A percentile compares a stretch with the other conserved stretches of the same genome.
These are phyloP conservation scores for Zygosaccharomyces bisporus DNA, from an alignment of 805 yeast genomes.

Conservation along the genomic window DNA sequence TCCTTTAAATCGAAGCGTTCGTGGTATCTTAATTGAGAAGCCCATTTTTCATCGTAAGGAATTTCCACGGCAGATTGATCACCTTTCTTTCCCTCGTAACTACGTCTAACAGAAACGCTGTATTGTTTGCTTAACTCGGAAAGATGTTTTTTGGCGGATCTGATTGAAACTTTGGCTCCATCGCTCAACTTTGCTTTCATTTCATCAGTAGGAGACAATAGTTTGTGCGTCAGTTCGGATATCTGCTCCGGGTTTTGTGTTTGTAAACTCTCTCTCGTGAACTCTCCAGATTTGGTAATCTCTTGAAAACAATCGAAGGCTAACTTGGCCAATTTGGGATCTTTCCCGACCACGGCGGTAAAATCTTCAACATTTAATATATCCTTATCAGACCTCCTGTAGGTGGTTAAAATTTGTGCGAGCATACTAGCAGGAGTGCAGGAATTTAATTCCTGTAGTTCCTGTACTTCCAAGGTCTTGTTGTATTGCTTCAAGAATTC, in stretches of 20 bases:
- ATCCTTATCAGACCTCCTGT: constrained; percentile 19
- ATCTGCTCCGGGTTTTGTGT: constrained; percentile 18
- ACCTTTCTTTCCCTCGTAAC: constrained; percentile 30
- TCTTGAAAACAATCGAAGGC: constrained; percentile 27
- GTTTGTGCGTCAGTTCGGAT: constrained; percentile 12
- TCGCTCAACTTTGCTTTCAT: constrained; percentile 26
- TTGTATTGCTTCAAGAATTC: constrained; percentile 28
- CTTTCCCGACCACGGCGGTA: constrained; percentile 37
- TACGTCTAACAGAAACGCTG: constrained; percentile 27
- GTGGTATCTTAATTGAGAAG: constrained; percentile 42
- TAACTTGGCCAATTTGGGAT: constrained; percentile 21
- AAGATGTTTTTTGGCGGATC: constrained; percentile 27
- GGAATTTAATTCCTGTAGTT: constrained; percentile 24
- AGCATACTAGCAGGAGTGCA: constrained; percentile 49
- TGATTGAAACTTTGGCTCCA: constrained; percentile 22
- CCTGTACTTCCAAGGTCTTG: constrained; percentile 22
- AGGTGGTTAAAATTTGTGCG: constrained; percentile 39
- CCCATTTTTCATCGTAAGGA: constrained; percentile 52
- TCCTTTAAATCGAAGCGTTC: constrained; percentile 43
- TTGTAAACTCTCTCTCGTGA: constrained; percentile 13
- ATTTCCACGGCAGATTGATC: constrained; percentile 28
- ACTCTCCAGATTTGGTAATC: constrained; percentile 22
- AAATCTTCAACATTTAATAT: constrained; percentile 34
- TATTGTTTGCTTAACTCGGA: constrained; percentile 27
- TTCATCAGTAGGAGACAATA: constrained; percentile 24